Conservation (phyloP, 805 yeast genomes). For the Wickerhamomyces bovis region DNA sequence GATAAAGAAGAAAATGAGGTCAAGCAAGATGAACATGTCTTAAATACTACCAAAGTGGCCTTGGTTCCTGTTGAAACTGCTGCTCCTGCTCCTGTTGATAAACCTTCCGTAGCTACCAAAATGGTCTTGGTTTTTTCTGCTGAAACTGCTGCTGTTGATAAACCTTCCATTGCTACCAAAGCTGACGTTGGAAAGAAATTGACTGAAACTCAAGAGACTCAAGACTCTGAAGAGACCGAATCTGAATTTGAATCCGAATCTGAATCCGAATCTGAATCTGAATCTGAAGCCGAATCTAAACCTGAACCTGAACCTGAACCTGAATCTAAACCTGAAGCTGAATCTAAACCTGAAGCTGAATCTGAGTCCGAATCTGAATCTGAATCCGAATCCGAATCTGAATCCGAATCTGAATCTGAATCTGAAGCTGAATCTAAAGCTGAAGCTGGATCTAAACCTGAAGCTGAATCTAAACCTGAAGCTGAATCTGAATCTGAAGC, state of each 20-base stretch:
- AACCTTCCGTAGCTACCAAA: neutral
- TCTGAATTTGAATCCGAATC: no score
- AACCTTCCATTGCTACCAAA: neutral
- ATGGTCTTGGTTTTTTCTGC: neutral
- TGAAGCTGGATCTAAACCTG: no score
- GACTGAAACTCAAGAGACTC: neutral
- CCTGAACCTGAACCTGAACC: neutral
- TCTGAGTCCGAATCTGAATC: neutral
- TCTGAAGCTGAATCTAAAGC: neutral
- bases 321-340: neutral
- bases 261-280: neutral
- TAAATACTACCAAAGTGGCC: neutral
- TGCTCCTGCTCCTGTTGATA: neutral
- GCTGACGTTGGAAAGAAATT: neutral
- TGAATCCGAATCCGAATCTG: neutral
- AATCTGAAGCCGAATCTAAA: neutral
- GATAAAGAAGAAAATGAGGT: conserved; percentile 1
- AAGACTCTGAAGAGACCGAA: neutral
- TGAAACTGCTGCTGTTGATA: neutral
- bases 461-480: no score
- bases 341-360: neutral
- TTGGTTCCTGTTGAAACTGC: neutral
- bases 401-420: neutral
- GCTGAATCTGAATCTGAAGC: neutral
- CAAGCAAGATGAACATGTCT: neutral